Base-by-base conservation (phyloP, 2,329 filamentous ascomycete genomes). In the Cladosporium colombiae region DNA sequence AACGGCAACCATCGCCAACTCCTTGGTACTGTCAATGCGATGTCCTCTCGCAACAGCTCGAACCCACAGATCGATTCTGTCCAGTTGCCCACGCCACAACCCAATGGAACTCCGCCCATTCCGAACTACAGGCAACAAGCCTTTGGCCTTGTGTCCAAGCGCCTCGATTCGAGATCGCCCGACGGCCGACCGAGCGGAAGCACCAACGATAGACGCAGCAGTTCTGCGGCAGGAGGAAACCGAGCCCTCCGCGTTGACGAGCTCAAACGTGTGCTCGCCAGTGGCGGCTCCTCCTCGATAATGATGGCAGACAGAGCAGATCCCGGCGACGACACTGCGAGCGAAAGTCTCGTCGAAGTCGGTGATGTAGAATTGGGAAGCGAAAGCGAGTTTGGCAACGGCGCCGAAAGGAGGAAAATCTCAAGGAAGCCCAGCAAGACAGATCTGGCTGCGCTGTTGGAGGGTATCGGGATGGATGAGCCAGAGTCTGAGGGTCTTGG, bases 261-360 rank as follows among this genome's bases (percentile, higher is more conserved):
- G 56, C 74, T 83, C 16, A 82, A 82, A 67, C 75, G 78, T 6
- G 79, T 81, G 0, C 75, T 83, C 0, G 77, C 79, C 6, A 64
- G 82, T 77, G 53, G 64, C 6, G 61, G 50, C 11, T 18, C 49
- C 3, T 44, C 50, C 7, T 31, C 49, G 2, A 25, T 33, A 18
- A 23, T 40, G 23, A 44, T 29, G 40, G 64, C 53, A 46, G 86
- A 37, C 83, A 85, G 50, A 71, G 60, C 75, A 77, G 29, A 78
- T 18, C 67, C 62, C 18, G 69, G 84, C 61, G 86, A 85, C 66
- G 81, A 83, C 69, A 84, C 82, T 63, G 87, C 83, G 72, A 84
- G 81, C 65, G 89, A 92, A 63, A 91, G 88, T 75, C 85, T 92
- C 81, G 84, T 89, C 68, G 72, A 74, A 27, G 69, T 69, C 16